Conservation (phyloP, 306 rosid species). For the Hippophae rhamnoides region DNA sequence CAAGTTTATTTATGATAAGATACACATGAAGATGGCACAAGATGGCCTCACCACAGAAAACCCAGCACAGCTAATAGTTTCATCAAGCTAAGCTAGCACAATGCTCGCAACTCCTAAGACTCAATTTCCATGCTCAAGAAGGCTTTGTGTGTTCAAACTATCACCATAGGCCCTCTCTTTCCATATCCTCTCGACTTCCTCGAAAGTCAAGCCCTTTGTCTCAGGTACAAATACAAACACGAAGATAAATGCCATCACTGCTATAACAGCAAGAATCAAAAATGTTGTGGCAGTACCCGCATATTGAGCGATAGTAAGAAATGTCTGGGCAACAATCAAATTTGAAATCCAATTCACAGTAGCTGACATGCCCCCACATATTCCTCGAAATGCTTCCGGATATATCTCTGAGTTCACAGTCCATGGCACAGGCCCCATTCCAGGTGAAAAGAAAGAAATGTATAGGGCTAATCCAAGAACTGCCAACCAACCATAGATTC, state of each 20-base stretch:
- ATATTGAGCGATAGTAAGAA: conserved; percentile 59
- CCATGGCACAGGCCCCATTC: conserved; percentile 98
- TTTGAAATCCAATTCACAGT: conserved; percentile 86
- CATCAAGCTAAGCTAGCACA: not conserved
- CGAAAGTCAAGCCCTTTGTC: conserved; percentile 82
- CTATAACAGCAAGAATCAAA: conserved; percentile 55
- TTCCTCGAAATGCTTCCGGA: conserved; percentile 71
- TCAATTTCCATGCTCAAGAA: conserved; percentile 34
- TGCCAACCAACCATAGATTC: conserved; percentile 59
- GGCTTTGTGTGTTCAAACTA: conserved; percentile 32
- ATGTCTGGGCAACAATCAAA: conserved; percentile 63
- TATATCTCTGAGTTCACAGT: conserved; percentile 86
- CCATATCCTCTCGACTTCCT: conserved; percentile 86
- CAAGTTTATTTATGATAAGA: too few relatives aligned
- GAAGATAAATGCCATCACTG: conserved; percentile 53
- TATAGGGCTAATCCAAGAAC: conserved; percentile 61
- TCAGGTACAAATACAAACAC: conserved; percentile 59
- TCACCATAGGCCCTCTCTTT: conserved; percentile 69
- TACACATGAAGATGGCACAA: too few relatives aligned
- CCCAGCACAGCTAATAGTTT: not conserved
- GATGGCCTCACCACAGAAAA: too few relatives aligned
- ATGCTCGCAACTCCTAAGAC: conserved; percentile 10
- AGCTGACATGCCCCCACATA: conserved; percentile 93
- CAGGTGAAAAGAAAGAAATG: conserved; percentile 69
- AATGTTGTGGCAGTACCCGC: conserved; percentile 69